A percentile compares a stretch with the other conserved stretches of the same genome.
phyloP scores from a whole-genome alignment of 2,329 filamentous ascomycete genomes.

The Sporothrix inflata region DNA sequence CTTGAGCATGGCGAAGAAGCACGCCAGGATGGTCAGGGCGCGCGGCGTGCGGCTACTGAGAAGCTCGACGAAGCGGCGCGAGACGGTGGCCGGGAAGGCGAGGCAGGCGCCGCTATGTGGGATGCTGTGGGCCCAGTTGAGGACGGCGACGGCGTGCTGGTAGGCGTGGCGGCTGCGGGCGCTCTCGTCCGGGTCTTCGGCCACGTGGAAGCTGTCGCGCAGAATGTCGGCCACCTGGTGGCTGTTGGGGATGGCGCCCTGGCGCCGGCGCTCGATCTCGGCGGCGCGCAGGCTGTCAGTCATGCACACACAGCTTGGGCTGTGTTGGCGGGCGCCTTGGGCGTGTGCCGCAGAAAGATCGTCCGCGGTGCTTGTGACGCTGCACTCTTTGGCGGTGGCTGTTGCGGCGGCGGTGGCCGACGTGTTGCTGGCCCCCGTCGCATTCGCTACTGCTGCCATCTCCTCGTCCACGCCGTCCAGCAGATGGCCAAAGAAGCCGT shows the following conservation, averaged over 20 bases:
- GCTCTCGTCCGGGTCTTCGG: slow-evolving; percentile 34
- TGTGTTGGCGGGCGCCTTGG: neutral
- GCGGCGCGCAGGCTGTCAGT: slow-evolving; percentile 11
- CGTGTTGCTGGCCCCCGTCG: neutral
- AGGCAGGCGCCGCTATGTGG: slow-evolving; percentile 62
- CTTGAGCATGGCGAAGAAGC: slow-evolving; percentile 68
- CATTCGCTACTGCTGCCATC: slow-evolving; percentile 42
- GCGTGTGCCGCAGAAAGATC: neutral
- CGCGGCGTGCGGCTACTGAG: slow-evolving; percentile 63
- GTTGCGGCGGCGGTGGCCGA: neutral
- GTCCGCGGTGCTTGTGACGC: neutral
- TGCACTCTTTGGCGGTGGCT: neutral
- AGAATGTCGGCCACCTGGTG: slow-evolving; percentile 39
- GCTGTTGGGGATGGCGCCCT: neutral
- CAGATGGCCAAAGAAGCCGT: slow-evolving; percentile 64
- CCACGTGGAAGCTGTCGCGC: slow-evolving; percentile 37
- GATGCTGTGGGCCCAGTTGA: slow-evolving; percentile 68
- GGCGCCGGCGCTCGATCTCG: neutral
- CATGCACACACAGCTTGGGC: slow-evolving; percentile 22
- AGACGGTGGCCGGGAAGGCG: slow-evolving; percentile 67
- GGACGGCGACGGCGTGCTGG: slow-evolving; percentile 65
- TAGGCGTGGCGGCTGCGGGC: slow-evolving; percentile 58
- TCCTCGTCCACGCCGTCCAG: slow-evolving; percentile 62
- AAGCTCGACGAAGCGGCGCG: slow-evolving; percentile 62
- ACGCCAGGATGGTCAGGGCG: slow-evolving; percentile 65